Evolutionary conservation across 352 stramenopile genomes (phyloP).

Genomic region (Globisporangium megalacanthum): DNA sequence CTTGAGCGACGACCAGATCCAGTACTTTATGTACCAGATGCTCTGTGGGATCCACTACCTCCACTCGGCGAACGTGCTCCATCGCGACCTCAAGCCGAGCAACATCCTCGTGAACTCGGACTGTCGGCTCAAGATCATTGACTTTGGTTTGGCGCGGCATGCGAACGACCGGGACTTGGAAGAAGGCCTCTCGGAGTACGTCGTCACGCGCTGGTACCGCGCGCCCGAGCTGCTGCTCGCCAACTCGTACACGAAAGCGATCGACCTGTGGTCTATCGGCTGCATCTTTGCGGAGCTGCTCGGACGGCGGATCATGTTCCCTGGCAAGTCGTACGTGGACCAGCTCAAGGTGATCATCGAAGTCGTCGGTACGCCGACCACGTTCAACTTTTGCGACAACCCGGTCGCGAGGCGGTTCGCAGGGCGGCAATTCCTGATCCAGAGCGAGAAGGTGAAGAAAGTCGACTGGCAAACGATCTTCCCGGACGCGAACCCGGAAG

Average conservation of each 20-base stretch:
- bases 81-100: conserved; percentile 96
- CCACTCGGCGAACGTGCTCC: conserved; percentile 93
- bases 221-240: conserved; percentile 78
- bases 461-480: conserved; percentile 77
- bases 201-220: conserved; percentile 93
- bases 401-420: conserved; percentile 76
- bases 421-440: conserved; percentile 73
- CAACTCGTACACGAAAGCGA: conserved; percentile 78
- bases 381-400: conserved; percentile 86
- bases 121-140: conserved; percentile 83
- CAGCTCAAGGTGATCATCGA: conserved; percentile 86
- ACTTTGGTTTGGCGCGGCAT: conserved; percentile 85
- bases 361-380: conserved; percentile 76
- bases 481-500: conserved; percentile 79
- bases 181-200: conserved; percentile 89
- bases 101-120: conserved; percentile 96
- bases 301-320: conserved; percentile 78
- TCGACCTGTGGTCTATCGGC: conserved; percentile 96
- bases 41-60: conserved; percentile 94
- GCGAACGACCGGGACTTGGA: conserved; percentile 73
- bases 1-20: conserved; percentile 92
- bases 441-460: conserved; percentile 63
- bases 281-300: conserved; percentile 99
- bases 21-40: conserved; percentile 97
- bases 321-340: conserved; percentile 82